phyloP scores from a whole-genome alignment of 768 basidiomycete genomes.

The Erythrobasidium yunnanense region DNA sequence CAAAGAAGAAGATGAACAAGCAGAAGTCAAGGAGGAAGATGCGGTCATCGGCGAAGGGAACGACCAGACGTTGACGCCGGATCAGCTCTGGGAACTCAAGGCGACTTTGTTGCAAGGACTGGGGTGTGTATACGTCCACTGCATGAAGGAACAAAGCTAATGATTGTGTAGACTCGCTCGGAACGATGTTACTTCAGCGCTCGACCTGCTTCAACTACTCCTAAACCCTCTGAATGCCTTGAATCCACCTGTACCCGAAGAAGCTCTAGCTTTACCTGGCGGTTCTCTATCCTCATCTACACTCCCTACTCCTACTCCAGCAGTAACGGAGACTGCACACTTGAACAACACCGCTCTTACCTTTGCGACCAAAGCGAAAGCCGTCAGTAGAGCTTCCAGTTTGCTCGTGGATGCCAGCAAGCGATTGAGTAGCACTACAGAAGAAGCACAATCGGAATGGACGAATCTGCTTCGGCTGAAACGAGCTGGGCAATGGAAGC shows the following conservation, averaged over 20 bases:
- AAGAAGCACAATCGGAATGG: slow-evolving; percentile 9
- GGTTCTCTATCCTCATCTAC: not conserved
- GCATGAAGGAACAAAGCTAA: not conserved
- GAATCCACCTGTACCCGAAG: slow-evolving; percentile 9
- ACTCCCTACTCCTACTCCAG: not conserved
- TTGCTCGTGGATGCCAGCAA: slow-evolving; percentile 3
- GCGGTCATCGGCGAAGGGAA: not conserved
- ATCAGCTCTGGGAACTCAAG: slow-evolving; percentile 27
- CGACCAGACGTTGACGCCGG: slow-evolving; percentile 5
- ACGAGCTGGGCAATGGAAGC: slow-evolving; percentile 17
- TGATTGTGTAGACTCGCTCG: not conserved
- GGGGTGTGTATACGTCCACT: not conserved
- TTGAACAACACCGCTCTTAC: slow-evolving; percentile 5
- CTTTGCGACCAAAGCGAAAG: not conserved
- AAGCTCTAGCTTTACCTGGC: slow-evolving; percentile 14
- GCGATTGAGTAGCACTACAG: slow-evolving; percentile 3
- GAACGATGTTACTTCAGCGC: slow-evolving; percentile 13
- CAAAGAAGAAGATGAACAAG: not conserved
- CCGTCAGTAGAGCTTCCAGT: not conserved
- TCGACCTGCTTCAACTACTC: slow-evolving; percentile 21
- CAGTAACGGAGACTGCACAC: not conserved
- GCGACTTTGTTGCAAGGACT: slow-evolving; percentile 10
- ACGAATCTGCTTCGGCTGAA: slow-evolving; percentile 10
- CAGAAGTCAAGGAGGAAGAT: not conserved
- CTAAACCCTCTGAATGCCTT: slow-evolving; percentile 21